A percentile compares a stretch with the other conserved stretches of the same genome.
These are phyloP conservation scores for Pleurotus giganteus DNA, from an alignment of 768 basidiomycete genomes.

Conservation along the genomic window DNA sequence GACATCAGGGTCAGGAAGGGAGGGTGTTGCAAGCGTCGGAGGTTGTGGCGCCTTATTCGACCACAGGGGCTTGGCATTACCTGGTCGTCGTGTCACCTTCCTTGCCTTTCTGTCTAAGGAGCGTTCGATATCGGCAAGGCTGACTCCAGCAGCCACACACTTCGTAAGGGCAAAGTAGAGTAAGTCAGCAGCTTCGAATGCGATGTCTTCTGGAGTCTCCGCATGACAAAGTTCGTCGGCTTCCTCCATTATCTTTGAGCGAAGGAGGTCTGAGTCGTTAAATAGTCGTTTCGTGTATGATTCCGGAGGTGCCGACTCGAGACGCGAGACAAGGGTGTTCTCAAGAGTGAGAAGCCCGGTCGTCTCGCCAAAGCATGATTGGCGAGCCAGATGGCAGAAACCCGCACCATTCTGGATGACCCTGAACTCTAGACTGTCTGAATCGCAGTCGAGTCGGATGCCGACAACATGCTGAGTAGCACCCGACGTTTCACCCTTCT, in stretches of 20 bases:
- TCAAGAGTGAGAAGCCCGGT: slow-evolving; percentile 84
- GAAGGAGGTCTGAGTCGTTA: slow-evolving; percentile 74
- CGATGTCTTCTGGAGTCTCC: slow-evolving; percentile 73
- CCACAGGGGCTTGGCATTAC: slow-evolving; percentile 92
- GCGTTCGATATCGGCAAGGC: slow-evolving; percentile 76
- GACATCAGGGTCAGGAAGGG: slow-evolving; percentile 26
- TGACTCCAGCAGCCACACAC: slow-evolving; percentile 81
- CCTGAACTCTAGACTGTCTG: slow-evolving; percentile 86
- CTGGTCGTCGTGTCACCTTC: slow-evolving; percentile 82
- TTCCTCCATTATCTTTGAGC: slow-evolving; percentile 96
- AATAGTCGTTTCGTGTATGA: slow-evolving; percentile 92
- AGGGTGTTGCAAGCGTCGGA: slow-evolving; percentile 25
- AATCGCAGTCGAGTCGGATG: slow-evolving; percentile 89
- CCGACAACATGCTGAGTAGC: slow-evolving; percentile 85
- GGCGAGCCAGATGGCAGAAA: slow-evolving; percentile 88
- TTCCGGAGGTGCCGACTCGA: slow-evolving; percentile 77
- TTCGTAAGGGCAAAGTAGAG: slow-evolving; percentile 88
- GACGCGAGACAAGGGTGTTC: slow-evolving; percentile 68
- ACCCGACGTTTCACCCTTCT: slow-evolving; percentile 95
- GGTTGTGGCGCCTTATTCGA: slow-evolving; percentile 27
- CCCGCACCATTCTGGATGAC: slow-evolving; percentile 89
- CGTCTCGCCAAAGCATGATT: slow-evolving; percentile 85
- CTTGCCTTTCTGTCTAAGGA: slow-evolving; percentile 84
- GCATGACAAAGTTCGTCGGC: slow-evolving; percentile 95
- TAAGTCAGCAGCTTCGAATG: slow-evolving; percentile 95